Conservation (phyloP, 2,329 filamentous ascomycete genomes). For the Xylaria sp. region DNA sequence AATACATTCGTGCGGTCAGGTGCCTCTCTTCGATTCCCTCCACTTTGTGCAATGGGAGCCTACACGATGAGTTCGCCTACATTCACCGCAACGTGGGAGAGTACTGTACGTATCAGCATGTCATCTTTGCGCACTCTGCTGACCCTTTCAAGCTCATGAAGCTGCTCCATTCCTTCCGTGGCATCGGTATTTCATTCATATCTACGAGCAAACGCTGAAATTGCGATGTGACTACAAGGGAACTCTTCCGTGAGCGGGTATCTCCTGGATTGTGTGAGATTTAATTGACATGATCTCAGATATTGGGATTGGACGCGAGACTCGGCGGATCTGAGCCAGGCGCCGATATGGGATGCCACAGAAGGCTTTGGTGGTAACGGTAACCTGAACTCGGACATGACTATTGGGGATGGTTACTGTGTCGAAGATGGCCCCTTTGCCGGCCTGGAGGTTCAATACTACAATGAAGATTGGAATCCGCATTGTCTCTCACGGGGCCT, state of each 20-base stretch:
- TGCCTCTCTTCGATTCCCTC: slow-evolving; percentile 15
- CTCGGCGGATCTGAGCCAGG: not conserved
- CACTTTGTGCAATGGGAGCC: slow-evolving; percentile 6
- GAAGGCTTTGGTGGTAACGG: slow-evolving; percentile 13
- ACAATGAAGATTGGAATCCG: slow-evolving; percentile 7
- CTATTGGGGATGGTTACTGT: not conserved
- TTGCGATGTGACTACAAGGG: slow-evolving; percentile 7
- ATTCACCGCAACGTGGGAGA: slow-evolving; percentile 10
- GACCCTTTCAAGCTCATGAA: slow-evolving; percentile 4
- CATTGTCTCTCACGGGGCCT: slow-evolving; percentile 19
- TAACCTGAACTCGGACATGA: not conserved
- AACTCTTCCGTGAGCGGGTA: slow-evolving; percentile 8
- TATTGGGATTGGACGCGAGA: slow-evolving; percentile 23
- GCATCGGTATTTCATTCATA: slow-evolving; percentile 22
- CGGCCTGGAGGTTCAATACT: slow-evolving; percentile 13
- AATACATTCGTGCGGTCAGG: slow-evolving; percentile 17
- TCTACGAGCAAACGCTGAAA: slow-evolving; percentile 15
- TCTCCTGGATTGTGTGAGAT: not conserved
- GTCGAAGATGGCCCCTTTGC: slow-evolving; percentile 17
- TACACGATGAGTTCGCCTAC: slow-evolving; percentile 19
- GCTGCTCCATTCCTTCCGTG: slow-evolving; percentile 19
- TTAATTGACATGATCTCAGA: slow-evolving; percentile 1
- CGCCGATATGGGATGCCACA: slow-evolving; percentile 11
- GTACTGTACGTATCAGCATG: slow-evolving; percentile 1
- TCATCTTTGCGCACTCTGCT: not conserved